Evolutionary conservation across 306 rosid species (phyloP).

Genomic region (Pachyrhizus erosus): DNA sequence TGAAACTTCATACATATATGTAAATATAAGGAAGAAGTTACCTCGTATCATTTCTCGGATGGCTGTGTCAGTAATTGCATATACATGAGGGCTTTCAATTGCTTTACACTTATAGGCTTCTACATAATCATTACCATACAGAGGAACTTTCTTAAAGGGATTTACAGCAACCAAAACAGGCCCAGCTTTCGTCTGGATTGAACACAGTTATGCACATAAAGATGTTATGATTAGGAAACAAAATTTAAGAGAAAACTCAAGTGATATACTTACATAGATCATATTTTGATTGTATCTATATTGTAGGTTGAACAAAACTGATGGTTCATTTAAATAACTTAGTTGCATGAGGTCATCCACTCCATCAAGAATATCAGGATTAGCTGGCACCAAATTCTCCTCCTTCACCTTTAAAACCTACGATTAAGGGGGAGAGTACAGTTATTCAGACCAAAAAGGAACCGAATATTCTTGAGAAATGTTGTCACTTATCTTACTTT

Average conservation of each 20-base stretch:
- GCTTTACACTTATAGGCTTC: conserved; percentile 84
- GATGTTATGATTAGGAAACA: conserved; percentile 36
- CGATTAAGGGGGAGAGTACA: conserved; percentile 23
- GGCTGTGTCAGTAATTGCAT: conserved; percentile 96
- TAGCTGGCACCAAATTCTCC: conserved; percentile 84
- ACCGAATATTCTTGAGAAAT: conserved; percentile 11
- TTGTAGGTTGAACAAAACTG: conserved; percentile 90
- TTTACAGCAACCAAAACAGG: conserved; percentile 96
- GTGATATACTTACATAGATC: conserved; percentile 78
- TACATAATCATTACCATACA: conserved; percentile 82
- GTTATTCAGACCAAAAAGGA: conserved; percentile 30
- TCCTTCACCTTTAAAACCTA: conserved; percentile 80
- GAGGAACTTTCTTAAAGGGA: conserved; percentile 92
- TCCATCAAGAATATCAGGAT: conserved; percentile 98
- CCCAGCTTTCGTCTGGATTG: conserved; percentile 92
- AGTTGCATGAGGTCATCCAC: conserved; percentile 99
- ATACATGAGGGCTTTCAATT: conserved; percentile 86
- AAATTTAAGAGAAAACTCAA: conserved; percentile 17
- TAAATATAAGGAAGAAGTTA: conserved; percentile 35
- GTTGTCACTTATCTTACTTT: conserved; percentile 60
- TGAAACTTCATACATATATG: conserved; percentile 34
- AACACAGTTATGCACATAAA: conserved; percentile 42
- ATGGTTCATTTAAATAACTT: conserved; percentile 94
- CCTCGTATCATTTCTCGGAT: conserved; percentile 94
- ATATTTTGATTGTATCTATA: conserved; percentile 84